Conservation (phyloP, 2,329 filamentous ascomycete species). For the Byssochlamys sp. region DNA sequence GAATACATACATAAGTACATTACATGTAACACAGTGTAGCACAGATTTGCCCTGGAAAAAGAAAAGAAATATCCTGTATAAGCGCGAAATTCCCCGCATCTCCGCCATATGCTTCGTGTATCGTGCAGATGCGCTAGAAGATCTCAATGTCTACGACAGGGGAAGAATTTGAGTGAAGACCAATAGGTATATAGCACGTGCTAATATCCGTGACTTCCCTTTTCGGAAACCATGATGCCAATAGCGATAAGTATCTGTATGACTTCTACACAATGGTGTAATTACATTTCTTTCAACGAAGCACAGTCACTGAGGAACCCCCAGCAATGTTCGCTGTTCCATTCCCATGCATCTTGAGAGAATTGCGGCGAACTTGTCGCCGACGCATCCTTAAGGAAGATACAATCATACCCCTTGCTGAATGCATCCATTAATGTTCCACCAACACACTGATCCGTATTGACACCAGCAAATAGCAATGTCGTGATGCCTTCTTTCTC, state of each 20-base stretch:
- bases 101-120: background rate
- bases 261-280: background rate
- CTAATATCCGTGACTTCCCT: background rate
- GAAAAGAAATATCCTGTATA: background rate
- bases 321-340: background rate
- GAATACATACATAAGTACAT: background rate
- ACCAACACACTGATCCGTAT: slow-evolving; percentile 53
- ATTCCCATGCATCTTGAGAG: slow-evolving; percentile 20
- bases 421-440: slow-evolving; percentile 49
- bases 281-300: background rate
- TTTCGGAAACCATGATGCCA: background rate
- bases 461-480: slow-evolving; percentile 50
- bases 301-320: slow-evolving; percentile 28
- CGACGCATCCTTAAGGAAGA: slow-evolving; percentile 47
- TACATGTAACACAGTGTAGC: background rate
- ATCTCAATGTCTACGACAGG: background rate
- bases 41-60: background rate
- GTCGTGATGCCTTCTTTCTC: slow-evolving; percentile 36
- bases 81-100: background rate
- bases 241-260: background rate
- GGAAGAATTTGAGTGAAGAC: background rate
- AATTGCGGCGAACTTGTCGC: slow-evolving; percentile 41
- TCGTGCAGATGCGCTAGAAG: background rate
- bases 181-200: background rate
- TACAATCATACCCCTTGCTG: slow-evolving; percentile 47